phyloP scores from a whole-genome alignment of 345 rosid species.

The Erucastrum elatum region DNA sequence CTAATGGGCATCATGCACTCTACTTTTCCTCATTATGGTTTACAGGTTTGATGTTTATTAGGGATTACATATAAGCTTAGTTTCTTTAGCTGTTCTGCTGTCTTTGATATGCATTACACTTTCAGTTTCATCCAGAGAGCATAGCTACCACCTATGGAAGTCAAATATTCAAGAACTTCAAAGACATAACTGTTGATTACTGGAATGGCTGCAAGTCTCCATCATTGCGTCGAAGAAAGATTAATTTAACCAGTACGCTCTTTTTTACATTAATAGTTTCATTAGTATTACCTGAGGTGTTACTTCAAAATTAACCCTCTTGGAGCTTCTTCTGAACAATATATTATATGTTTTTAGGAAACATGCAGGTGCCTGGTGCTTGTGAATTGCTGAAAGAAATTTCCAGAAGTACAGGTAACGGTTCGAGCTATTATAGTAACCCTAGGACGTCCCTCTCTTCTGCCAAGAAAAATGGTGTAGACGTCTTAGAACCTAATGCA shows the following conservation, averaged over 20 bases:
- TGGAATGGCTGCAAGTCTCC: conserved; percentile 55
- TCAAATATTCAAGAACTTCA: conserved; percentile 74
- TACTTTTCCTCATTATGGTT: conserved; percentile 86
- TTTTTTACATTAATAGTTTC: neutral
- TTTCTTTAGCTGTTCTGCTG: conserved; percentile 13
- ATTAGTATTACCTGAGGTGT: neutral
- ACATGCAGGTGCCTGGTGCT: conserved; percentile 66
- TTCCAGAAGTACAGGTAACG: conserved; percentile 42
- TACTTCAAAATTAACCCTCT: conserved; percentile 1
- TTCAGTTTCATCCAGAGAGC: conserved; percentile 97
- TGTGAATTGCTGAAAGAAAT: conserved; percentile 46
- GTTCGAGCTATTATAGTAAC: conserved; percentile 31
- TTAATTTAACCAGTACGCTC: conserved; percentile 52
- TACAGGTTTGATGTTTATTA: conserved; percentile 62
- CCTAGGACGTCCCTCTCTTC: conserved; percentile 30
- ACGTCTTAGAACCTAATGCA: conserved; percentile 32
- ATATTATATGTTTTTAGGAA: conserved; percentile 55
- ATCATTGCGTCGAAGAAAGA: conserved; percentile 39
- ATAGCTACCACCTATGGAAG: conserved; percentile 82
- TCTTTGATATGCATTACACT: conserved; percentile 36
- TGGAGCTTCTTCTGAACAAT: conserved; percentile 53
- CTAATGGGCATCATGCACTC: conserved; percentile 92
- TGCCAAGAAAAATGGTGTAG: conserved; percentile 39
- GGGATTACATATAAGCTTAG: neutral
- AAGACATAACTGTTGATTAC: conserved; percentile 68